Evolutionary conservation across 495 filamentous ascomycete genomes (phyloP).

Genomic region (Acidiella bohemica): DNA sequence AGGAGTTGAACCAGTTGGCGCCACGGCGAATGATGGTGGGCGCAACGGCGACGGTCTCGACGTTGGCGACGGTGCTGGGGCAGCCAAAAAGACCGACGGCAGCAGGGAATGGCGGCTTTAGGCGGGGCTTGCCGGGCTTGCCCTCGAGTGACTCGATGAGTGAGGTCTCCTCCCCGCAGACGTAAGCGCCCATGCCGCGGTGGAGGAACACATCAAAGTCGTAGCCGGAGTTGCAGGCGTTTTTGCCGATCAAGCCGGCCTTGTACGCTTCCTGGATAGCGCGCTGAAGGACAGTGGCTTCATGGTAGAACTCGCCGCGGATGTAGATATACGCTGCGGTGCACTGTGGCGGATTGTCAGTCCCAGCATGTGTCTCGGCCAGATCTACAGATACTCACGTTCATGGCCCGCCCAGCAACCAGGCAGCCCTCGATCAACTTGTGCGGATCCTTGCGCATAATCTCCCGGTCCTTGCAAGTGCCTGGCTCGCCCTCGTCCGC

Average conservation of each 20-base stretch:
- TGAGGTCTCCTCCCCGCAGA: constrained; percentile 95
- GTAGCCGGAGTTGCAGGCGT: constrained; percentile 90
- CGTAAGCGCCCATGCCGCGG: constrained; percentile 92
- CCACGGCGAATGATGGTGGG: constrained; percentile 93
- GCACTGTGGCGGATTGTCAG: constrained; percentile 78
- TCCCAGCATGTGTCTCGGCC: too few relatives aligned
- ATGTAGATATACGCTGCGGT: constrained; percentile 99
- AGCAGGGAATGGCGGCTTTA: constrained; percentile 97
- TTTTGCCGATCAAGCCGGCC: constrained; percentile 89
- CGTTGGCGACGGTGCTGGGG: constrained; percentile 93
- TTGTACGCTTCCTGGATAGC: constrained; percentile 96
- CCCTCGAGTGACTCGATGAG: constrained; percentile 96
- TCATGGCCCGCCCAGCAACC: constrained; percentile 52
- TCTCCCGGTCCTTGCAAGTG: constrained; percentile 98
- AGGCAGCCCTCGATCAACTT: constrained; percentile 96
- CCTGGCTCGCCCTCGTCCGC: constrained; percentile 97
- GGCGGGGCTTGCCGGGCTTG: constrained; percentile 93
- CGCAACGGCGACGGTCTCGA: constrained; percentile 90
- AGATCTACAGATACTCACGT: constrained; percentile 7
- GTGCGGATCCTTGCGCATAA: constrained; percentile 99
- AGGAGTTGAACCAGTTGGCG: constrained; percentile 77
- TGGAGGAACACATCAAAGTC: constrained; percentile 96
- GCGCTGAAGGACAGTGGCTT: constrained; percentile 82
- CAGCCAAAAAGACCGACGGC: constrained; percentile 95
- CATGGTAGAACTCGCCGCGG: constrained; percentile 95